These are phyloP conservation scores for Vigna angularis DNA, from an alignment of 306 rosid species.

Conservation along the genomic window DNA sequence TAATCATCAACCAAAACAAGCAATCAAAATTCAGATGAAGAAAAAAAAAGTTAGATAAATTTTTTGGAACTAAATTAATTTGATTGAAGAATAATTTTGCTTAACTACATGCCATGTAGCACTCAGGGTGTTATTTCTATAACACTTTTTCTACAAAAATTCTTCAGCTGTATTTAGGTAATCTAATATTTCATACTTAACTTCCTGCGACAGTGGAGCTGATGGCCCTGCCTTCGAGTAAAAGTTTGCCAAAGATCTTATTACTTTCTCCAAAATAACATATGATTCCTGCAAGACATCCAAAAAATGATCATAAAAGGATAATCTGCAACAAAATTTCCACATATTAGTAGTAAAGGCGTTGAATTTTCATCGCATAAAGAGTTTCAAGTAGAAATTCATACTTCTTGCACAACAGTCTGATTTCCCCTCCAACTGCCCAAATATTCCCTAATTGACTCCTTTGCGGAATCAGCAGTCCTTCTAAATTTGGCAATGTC, in stretches of 20 bases:
- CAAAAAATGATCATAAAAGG: slow-evolving; percentile 36
- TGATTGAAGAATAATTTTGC: slow-evolving; percentile 4
- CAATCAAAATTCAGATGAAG: background rate
- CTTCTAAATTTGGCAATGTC: slow-evolving; percentile 79
- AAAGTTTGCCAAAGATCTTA: slow-evolving; percentile 82
- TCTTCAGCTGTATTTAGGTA: slow-evolving; percentile 75
- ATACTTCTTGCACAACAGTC: slow-evolving; percentile 69
- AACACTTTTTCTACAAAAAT: slow-evolving; percentile 50
- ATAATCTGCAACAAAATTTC: slow-evolving; percentile 6
- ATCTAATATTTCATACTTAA: slow-evolving; percentile 74
- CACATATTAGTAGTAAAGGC: slow-evolving; percentile 17
- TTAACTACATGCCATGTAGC: slow-evolving; percentile 17
- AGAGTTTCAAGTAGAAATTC: slow-evolving; percentile 38
- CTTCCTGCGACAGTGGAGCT: slow-evolving; percentile 69
- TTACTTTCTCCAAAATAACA: slow-evolving; percentile 73
- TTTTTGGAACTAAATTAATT: slow-evolving; percentile 14
- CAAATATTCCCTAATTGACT: slow-evolving; percentile 81
- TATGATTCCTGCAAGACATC: slow-evolving; percentile 76
- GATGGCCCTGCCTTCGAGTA: slow-evolving; percentile 94
- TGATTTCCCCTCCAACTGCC: slow-evolving; percentile 85
- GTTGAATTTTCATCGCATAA: slow-evolving; percentile 18
- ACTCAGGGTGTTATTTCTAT: background rate
- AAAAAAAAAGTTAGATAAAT: background rate
- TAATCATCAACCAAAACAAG: background rate
- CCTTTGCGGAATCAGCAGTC: slow-evolving; percentile 95